Conservation (phyloP, 805 yeast species). For the Zygotorulaspora florentina region DNA sequence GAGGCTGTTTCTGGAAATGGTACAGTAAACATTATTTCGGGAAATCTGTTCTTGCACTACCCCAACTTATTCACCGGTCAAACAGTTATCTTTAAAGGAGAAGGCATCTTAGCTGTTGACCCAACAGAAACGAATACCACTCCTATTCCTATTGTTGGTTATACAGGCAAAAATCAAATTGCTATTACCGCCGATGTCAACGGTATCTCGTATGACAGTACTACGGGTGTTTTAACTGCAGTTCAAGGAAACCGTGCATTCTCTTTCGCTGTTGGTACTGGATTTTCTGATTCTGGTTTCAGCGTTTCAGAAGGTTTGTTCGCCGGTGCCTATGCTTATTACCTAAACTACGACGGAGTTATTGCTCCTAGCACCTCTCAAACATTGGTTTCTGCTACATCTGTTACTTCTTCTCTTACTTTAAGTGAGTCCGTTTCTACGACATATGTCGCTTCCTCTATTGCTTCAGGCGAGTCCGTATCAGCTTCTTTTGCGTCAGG, state of each 20-base stretch:
- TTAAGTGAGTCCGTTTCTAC: not conserved
- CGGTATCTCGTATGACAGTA: not conserved
- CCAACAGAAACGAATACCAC: slow-evolving; percentile 1
- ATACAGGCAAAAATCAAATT: slow-evolving; percentile 2
- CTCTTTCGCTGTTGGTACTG: slow-evolving; percentile 3
- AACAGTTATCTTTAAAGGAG: slow-evolving; percentile 2
- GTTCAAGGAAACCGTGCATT: not conserved
- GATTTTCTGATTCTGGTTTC: not conserved
- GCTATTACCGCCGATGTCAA: slow-evolving; percentile 1
- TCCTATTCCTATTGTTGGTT: slow-evolving; percentile 1
- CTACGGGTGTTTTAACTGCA: slow-evolving; percentile 1
- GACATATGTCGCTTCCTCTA: not conserved
- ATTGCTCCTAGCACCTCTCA: not conserved
- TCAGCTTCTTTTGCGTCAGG: not conserved
- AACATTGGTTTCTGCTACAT: not conserved
- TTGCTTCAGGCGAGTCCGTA: not conserved
- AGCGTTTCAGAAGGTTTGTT: not conserved
- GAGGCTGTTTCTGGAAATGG: slow-evolving; percentile 2
- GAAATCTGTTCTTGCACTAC: not conserved
- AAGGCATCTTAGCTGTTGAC: not conserved
- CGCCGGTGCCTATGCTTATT: not conserved
- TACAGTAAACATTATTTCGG: not conserved
- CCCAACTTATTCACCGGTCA: slow-evolving; percentile 2
- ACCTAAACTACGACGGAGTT: not conserved
- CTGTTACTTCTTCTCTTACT: not conserved